phyloP scores from a whole-genome alignment of 1,139 yeast genomes.

The Scheffersomyces quercinus region DNA sequence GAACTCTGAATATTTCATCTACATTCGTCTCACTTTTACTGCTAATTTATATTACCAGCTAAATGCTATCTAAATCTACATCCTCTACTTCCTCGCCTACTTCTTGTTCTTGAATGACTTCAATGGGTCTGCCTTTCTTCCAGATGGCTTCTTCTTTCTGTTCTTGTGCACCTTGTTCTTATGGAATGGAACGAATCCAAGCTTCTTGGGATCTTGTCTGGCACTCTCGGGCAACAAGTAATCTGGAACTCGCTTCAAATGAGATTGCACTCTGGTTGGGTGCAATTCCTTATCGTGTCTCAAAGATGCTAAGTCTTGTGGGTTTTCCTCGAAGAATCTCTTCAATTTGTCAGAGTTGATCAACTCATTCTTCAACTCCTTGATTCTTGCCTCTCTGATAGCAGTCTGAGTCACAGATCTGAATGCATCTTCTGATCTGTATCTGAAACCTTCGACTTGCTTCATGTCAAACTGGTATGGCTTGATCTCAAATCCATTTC shows the following conservation, averaged over 20 bases:
- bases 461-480: constrained; percentile 92
- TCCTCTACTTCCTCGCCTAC: constrained; percentile 1
- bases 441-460: constrained; percentile 94
- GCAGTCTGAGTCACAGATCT: constrained; percentile 90
- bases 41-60: too few relatives aligned
- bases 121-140: constrained; percentile 66
- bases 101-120: constrained; percentile 42
- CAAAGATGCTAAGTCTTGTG: constrained; percentile 86
- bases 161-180: constrained; percentile 53
- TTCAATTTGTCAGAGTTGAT: constrained; percentile 86
- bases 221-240: constrained; percentile 85
- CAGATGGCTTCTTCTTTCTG: constrained; percentile 36
- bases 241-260: constrained; percentile 89
- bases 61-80: neutral
- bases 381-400: constrained; percentile 89
- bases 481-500: constrained; percentile 67
- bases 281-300: constrained; percentile 92
- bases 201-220: constrained; percentile 54
- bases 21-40: neutral
- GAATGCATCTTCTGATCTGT: constrained; percentile 96
- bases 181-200: constrained; percentile 79
- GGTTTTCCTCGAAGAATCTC: constrained; percentile 95
- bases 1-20: neutral
- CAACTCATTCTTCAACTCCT: constrained; percentile 85
- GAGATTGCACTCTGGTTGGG: constrained; percentile 78